These are phyloP conservation scores for Citrus cavaleriei DNA, from an alignment of 345 rosid species.

Conservation along the genomic window DNA sequence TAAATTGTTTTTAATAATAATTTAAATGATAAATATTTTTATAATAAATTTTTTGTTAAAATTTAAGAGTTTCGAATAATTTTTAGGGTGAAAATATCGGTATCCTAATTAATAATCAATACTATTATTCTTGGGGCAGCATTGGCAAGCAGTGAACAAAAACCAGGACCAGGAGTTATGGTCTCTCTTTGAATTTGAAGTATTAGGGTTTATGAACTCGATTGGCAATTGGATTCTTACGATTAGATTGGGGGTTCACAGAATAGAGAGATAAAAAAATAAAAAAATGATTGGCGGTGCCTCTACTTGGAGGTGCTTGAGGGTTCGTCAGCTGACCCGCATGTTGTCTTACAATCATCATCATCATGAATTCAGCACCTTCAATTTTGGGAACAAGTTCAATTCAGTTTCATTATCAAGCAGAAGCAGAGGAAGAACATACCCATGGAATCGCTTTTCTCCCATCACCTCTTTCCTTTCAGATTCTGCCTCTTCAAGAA, in stretches of 20 bases:
- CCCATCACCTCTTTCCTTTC: constrained; percentile 33
- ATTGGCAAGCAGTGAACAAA: background rate
- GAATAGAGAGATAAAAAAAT: background rate
- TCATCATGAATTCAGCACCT: background rate
- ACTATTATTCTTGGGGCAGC: too few relatives aligned
- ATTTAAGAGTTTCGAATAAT: too few relatives aligned
- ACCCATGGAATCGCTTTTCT: constrained; percentile 14
- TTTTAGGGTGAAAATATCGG: too few relatives aligned
- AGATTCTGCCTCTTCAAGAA: constrained; percentile 20
- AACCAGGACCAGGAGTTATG: background rate
- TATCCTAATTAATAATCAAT: too few relatives aligned
- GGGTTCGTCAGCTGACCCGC: constrained; percentile 4
- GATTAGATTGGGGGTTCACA: background rate
- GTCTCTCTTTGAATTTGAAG: background rate
- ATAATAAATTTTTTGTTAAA: too few relatives aligned
- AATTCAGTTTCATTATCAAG: constrained; percentile 5
- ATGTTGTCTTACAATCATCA: background rate
- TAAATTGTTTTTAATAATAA: too few relatives aligned
- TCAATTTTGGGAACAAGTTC: constrained; percentile 10
- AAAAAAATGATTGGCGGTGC: constrained; percentile 18
- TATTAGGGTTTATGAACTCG: background rate
- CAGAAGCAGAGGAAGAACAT: background rate
- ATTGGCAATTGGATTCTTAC: background rate
- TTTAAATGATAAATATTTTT: too few relatives aligned
- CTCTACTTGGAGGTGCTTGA: constrained; percentile 14